A percentile compares a stretch with the other conserved stretches of the same genome.
Evolutionary conservation across 2,329 filamentous ascomycete species (phyloP).

Genomic region (Monilinia vaccinii-corymbosi): DNA sequence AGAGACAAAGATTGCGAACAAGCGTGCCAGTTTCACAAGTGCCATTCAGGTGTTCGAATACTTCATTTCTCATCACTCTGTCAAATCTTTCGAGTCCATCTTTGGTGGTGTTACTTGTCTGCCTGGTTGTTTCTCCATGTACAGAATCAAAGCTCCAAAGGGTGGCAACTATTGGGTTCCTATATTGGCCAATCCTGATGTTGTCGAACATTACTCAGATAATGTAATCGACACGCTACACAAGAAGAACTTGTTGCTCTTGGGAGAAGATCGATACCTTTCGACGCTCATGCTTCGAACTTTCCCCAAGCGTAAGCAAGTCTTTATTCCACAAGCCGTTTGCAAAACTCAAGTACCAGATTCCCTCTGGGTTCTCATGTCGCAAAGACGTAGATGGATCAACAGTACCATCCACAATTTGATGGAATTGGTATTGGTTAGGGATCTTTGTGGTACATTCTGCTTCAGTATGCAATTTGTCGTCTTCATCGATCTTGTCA

Average conservation of each 20-base stretch:
- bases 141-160: constrained; percentile 98
- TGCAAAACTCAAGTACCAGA: constrained; percentile 98
- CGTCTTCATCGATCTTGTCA: constrained; percentile 88
- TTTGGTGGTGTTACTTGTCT: constrained; percentile 99
- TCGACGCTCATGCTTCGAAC: constrained; percentile 97
- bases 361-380: constrained; percentile 81
- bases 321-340: constrained; percentile 95
- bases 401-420: constrained; percentile 98
- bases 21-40: constrained; percentile 86
- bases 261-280: constrained; percentile 91
- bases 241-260: constrained; percentile 88
- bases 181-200: constrained; percentile 94
- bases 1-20: constrained; percentile 99
- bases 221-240: constrained; percentile 98
- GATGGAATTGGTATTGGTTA: constrained; percentile 92
- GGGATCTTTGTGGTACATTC: constrained; percentile 95
- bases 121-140: constrained; percentile 99
- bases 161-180: constrained; percentile 99
- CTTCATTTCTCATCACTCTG: constrained; percentile 95
- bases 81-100: constrained; percentile 95
- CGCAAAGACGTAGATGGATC: constrained; percentile 95
- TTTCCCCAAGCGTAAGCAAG: constrained; percentile 97
- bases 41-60: constrained; percentile 99
- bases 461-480: constrained; percentile 99
- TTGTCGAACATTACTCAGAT: constrained; percentile 98